Conservation (phyloP, 345 rosid genomes). For the Trapa incisa region DNA sequence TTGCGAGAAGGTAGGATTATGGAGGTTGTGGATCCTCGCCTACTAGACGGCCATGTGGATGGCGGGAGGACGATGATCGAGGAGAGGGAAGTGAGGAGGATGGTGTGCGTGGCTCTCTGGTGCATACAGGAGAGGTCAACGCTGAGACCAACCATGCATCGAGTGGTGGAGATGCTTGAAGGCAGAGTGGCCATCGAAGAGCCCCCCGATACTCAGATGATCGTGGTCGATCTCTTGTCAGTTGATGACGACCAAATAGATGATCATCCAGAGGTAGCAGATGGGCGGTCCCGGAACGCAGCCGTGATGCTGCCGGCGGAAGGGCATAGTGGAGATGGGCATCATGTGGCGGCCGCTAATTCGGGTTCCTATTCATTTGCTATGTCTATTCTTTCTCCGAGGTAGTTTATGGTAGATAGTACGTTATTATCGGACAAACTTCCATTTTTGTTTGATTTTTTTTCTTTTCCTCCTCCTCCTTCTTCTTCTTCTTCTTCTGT, state of each 20-base stretch:
- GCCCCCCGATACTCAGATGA: slow-evolving; percentile 63
- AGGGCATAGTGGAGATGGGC: too few relatives aligned
- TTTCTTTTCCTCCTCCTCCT: too few relatives aligned
- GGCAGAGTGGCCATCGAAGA: slow-evolving; percentile 44
- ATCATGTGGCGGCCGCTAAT: too few relatives aligned
- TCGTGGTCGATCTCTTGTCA: slow-evolving; percentile 54
- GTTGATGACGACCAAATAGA: slow-evolving; percentile 25
- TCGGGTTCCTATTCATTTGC: too few relatives aligned
- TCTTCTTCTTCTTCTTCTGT: too few relatives aligned
- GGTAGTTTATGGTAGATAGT: too few relatives aligned
- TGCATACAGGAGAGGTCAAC: slow-evolving; percentile 67
- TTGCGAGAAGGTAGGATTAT: slow-evolving; percentile 46
- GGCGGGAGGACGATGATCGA: slow-evolving; percentile 23
- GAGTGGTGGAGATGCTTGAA: slow-evolving; percentile 76
- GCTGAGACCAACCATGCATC: slow-evolving; percentile 57
- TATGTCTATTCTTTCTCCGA: too few relatives aligned
- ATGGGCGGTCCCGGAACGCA: slow-evolving; percentile 2
- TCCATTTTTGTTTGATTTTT: too few relatives aligned
- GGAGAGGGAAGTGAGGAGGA: slow-evolving; percentile 44
- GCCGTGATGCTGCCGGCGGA: slow-evolving; percentile 8
- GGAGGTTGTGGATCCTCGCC: slow-evolving; percentile 58
- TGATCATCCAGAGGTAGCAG: not conserved
- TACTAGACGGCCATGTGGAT: slow-evolving; percentile 13
- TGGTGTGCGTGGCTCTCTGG: slow-evolving; percentile 63
- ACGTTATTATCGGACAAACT: too few relatives aligned